phyloP scores from a whole-genome alignment of 805 yeast species.

The Cyberlindnera americana region DNA sequence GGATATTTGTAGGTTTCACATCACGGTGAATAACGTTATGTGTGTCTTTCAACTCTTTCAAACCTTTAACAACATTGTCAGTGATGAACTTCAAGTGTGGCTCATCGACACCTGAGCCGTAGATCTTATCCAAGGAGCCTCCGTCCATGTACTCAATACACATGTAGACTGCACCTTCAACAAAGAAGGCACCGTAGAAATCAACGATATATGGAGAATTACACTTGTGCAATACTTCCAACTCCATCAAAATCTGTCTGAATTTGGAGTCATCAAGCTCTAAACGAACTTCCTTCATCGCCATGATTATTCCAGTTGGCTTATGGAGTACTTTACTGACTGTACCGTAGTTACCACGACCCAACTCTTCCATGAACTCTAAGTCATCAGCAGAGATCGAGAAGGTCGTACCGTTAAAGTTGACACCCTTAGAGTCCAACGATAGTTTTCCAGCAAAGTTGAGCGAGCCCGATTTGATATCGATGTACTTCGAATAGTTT shows the following conservation, averaged over 20 bases:
- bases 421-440: conserved; percentile 85
- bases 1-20: conserved; percentile 92
- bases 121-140: conserved; percentile 85
- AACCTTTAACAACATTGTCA: conserved; percentile 74
- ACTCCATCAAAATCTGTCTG: conserved; percentile 92
- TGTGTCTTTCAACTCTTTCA: conserved; percentile 78
- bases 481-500: conserved; percentile 82
- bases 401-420: conserved; percentile 86
- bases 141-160: conserved; percentile 99
- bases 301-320: conserved; percentile 91
- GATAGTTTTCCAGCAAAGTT: conserved; percentile 94
- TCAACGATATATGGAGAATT: conserved; percentile 89
- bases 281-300: conserved; percentile 93
- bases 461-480: conserved; percentile 86
- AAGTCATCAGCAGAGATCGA: conserved; percentile 81
- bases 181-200: conserved; percentile 95
- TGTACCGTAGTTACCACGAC: conserved; percentile 95
- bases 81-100: conserved; percentile 76
- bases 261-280: conserved; percentile 94
- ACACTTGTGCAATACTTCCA: conserved; percentile 90
- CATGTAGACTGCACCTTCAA: conserved; percentile 97
- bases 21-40: conserved; percentile 95
- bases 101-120: conserved; percentile 73
- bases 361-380: conserved; percentile 81
- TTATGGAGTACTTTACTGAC: conserved; percentile 90